These are phyloP conservation scores for Wallacemonas collosoma DNA, from an alignment of 208 protist species.

Conservation along the genomic window DNA sequence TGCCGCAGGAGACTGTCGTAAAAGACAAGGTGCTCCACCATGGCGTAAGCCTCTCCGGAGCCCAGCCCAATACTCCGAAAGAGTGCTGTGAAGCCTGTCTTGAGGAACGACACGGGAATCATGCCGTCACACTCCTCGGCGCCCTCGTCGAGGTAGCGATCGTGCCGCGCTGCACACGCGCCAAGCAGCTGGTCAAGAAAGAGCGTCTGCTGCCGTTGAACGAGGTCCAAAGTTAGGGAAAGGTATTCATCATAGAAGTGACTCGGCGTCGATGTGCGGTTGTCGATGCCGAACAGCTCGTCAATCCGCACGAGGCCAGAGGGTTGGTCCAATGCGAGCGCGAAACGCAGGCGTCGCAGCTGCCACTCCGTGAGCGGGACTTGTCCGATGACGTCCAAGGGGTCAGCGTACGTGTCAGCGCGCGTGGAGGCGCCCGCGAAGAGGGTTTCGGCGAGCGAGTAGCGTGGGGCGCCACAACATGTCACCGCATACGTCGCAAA, in stretches of 20 bases:
- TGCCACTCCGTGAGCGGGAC: slow-evolving; percentile 52
- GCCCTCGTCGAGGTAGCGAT: slow-evolving; percentile 41
- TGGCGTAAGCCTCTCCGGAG: slow-evolving; percentile 38
- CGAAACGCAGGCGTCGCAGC: slow-evolving; percentile 73
- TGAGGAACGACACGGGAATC: slow-evolving; percentile 60
- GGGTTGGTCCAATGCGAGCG: slow-evolving; percentile 82
- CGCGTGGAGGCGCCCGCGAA: slow-evolving; percentile 8
- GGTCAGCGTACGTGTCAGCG: slow-evolving; percentile 23
- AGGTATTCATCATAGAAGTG: slow-evolving; percentile 89
- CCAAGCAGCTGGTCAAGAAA: slow-evolving; percentile 54
- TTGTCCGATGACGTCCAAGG: slow-evolving; percentile 52
- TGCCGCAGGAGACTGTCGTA: slow-evolving; percentile 68
- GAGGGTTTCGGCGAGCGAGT: slow-evolving; percentile 50
- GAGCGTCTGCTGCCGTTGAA: slow-evolving; percentile 68
- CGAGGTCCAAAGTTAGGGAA: slow-evolving; percentile 61
- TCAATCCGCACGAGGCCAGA: slow-evolving; percentile 42
- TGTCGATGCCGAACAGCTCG: slow-evolving; percentile 67
- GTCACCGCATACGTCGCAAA: slow-evolving; percentile 83
- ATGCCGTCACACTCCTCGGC: slow-evolving; percentile 68
- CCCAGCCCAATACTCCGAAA: slow-evolving; percentile 37
- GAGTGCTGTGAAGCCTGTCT: slow-evolving; percentile 37
- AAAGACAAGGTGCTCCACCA: slow-evolving; percentile 69
- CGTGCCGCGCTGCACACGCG: slow-evolving; percentile 44
- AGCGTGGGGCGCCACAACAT: slow-evolving; percentile 64
- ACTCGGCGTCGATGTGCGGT: slow-evolving; percentile 43